These are phyloP conservation scores for Cladorrhinum sp. DNA, from an alignment of 2,329 filamentous ascomycete species.

Conservation along the genomic window DNA sequence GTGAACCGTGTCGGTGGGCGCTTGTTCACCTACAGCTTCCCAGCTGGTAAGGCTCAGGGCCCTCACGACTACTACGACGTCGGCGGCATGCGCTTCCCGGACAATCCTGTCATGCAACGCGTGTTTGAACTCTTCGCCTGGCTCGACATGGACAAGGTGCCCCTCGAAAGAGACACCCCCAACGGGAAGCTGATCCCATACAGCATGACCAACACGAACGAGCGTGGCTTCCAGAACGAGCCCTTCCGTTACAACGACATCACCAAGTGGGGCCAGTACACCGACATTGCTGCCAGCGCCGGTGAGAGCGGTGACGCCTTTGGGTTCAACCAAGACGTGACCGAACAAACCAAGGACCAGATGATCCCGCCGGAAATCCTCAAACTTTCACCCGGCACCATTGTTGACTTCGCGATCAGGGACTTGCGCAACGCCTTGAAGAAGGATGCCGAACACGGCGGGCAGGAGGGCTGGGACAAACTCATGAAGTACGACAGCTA, in stretches of 20 bases:
- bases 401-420: not conserved
- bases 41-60: not conserved
- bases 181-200: conserved; percentile 16
- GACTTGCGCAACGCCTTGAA: conserved; percentile 2
- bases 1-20: conserved; percentile 19
- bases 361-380: not conserved
- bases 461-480: conserved; percentile 2
- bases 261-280: conserved; percentile 2
- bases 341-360: not conserved
- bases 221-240: not conserved
- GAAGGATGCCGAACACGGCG: not conserved
- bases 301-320: not conserved
- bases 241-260: conserved; percentile 16
- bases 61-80: conserved; percentile 27
- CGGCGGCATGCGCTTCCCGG: conserved; percentile 26
- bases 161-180: not conserved
- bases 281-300: not conserved
- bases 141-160: conserved; percentile 1
- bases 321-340: not conserved
- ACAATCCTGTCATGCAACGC: conserved; percentile 23
- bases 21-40: conserved; percentile 24
- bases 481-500: conserved; percentile 19
- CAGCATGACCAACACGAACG: conserved; percentile 6
- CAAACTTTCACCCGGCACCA: not conserved
- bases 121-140: conserved; percentile 13